Percentiles rank a stretch among this genome's conserved stretches.
Conservation (phyloP, 257 asterid genomes). For the Solanum chmielewskii region DNA sequence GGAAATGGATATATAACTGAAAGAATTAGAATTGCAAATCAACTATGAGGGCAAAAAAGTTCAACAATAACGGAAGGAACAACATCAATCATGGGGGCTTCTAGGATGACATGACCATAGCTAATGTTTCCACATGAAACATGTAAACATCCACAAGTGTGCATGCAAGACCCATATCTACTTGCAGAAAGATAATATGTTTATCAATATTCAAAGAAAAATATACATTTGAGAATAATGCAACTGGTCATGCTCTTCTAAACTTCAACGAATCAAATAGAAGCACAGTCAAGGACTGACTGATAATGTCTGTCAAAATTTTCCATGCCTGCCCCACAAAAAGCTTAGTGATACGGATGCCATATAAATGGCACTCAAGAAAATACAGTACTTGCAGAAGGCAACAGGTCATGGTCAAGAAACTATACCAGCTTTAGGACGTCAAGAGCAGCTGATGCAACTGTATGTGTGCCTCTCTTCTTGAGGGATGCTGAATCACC, state of each 20-base stretch:
- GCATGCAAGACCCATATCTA: neutral
- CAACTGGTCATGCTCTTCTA: neutral
- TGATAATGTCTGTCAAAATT: neutral
- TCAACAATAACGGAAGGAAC: neutral
- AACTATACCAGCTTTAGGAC: slow-evolving; percentile 75
- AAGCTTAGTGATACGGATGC: neutral
- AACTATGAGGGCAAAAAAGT: neutral
- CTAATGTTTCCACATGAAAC: neutral
- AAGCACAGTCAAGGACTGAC: neutral
- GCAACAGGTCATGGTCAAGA: neutral
- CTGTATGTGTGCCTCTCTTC: slow-evolving; percentile 79
- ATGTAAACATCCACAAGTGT: neutral
- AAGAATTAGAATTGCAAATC: neutral
- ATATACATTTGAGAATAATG: neutral
- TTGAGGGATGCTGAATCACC: slow-evolving; percentile 85
- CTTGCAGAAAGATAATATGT: neutral
- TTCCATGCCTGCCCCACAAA: neutral
- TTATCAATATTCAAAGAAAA: neutral
- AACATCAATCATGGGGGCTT: neutral
- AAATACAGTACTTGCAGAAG: neutral
- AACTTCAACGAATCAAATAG: neutral
- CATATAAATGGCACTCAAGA: neutral
- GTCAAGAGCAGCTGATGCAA: slow-evolving; percentile 90
- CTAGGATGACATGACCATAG: neutral
- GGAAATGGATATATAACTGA: neutral